Base-by-base conservation (phyloP, 2,329 filamentous ascomycete species). In the Lasiodiplodia citricola region DNA sequence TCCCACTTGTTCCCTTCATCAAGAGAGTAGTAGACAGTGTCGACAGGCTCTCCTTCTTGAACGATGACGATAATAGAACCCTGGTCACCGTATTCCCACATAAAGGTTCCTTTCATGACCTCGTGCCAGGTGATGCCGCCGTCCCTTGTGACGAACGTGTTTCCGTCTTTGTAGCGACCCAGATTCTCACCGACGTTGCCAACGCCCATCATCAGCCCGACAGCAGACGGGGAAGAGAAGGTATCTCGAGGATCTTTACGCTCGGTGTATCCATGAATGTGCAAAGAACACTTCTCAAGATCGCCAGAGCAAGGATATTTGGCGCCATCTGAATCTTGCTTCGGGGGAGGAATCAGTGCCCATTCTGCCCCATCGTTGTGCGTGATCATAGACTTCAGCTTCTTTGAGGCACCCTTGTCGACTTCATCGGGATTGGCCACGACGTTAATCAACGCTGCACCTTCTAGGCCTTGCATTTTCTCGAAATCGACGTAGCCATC, bases 201-300 rank as follows among this genome's bases (percentile, higher is more conserved):
- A 70, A 94, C 88, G 18, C 89, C 96, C 77, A 99, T 90, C 88
- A 98, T 93, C 66, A 99, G 81, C 13, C 96, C 96, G 47, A 97
- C 88, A 1, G 96, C 95, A 3, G 92, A 94, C 57, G 90, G 88
- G 2, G 94, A 97, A 10, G 93, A 96, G 80, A 92, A 98, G 0
- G 93, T 97, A 77, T 95, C 92, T 57, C 90, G 84, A 74, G 90
- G 91, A 77, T 98, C 93, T 38, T 83, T 83, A 71, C 96, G 90
- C 80, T 99, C 96, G 0, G 96, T 98, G 81, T 97, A 99, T 68
- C 95, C 93, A 78, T 99, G 96, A 47, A 99, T 86, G 79, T 99
- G 94, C 68, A 99, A 85, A 3, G 93, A 91, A 78, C 96, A 99
- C 67, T 90, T 87, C 23, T 89, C 84, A 56, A 80, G 79, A 31